Base-by-base conservation (phyloP, 441 rosid genomes). In the Gossypium schwendimanii region DNA sequence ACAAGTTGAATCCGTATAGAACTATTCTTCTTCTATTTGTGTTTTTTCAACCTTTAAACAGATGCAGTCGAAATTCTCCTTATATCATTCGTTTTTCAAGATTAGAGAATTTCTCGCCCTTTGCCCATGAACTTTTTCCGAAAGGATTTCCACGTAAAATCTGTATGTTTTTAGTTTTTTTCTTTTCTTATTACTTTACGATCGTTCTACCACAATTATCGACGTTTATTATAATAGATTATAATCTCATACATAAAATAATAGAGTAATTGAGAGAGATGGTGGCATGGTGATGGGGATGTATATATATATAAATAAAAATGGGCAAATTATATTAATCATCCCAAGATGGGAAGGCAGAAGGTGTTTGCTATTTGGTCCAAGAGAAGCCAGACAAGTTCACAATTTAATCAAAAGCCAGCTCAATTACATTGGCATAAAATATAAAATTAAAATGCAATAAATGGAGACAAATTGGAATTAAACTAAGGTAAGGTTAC, bases 331-430 rank as follows among this genome's bases (percentile, higher is more conserved):
- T 55, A 33, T 36, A 54, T 72, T 23, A 75, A 70, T 70, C 73
- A 57, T 70, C 66, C 65, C 69, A 60, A 78, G 63, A 4, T 11
- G 69, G 18, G 23, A 6, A 58, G 33, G 49, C 72, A 2, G 72
- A 21, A 68, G 72, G 28, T 26, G 36, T 21, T 54, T 54, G 62
- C 73, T 57, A 41, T 74, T 58, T 72, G 79, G 63, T 53, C 26
- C 50, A 31, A 63, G 75, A 70, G 71, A 63, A 69, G 61, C 71
- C 76, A 60, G 84, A 82, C 80, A 79, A 73, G 70, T 63, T 73
- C n/a, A 76, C 83, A 78, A 33, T 33, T 67, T 70, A 75, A 80
- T 74, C 77, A 77, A 77, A 63, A 77, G 81, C 76, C 85, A 81
- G 83, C 85, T 80, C 81, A 69, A 77, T 65, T 45, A 58, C 74